A percentile compares a stretch with the other conserved stretches of the same genome.
These are phyloP conservation scores for Dioscorea zingiberensis DNA, from an alignment of 106 monocot genomes.

Conservation along the genomic window DNA sequence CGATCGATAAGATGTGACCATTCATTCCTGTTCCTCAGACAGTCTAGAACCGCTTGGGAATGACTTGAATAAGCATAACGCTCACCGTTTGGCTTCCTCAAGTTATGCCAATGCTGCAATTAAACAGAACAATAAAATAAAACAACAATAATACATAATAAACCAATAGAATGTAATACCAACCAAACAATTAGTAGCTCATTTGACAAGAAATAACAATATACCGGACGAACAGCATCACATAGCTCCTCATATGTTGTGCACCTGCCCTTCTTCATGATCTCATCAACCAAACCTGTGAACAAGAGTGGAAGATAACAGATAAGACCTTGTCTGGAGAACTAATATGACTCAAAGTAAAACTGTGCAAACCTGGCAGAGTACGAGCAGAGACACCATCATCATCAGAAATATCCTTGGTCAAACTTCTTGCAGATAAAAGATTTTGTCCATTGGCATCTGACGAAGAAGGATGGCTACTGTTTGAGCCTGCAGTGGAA, in stretches of 20 bases:
- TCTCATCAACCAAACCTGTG: conserved; percentile 83
- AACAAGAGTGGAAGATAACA: background rate
- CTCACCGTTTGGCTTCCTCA: conserved; percentile 81
- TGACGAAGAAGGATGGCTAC: conserved; percentile 8
- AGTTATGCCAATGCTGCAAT: conserved; percentile 67
- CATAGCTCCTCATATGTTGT: conserved; percentile 72
- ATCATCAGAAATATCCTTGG: conserved; percentile 31
- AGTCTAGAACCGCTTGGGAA: conserved; percentile 75
- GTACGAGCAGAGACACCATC: conserved; percentile 20
- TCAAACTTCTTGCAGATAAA: conserved; percentile 17
- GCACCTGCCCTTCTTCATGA: conserved; percentile 46
- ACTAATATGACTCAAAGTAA: no score
- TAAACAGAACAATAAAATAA: background rate
- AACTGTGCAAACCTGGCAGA: conserved; percentile 53
- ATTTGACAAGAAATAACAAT: background rate
- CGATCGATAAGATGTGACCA: conserved; percentile 88
- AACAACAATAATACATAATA: background rate
- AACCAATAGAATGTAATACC: background rate
- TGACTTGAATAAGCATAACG: conserved; percentile 78
- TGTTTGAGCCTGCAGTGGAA: conserved; percentile 17
- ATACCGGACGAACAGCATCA: conserved; percentile 66
- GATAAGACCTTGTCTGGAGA: no score
- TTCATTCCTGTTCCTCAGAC: conserved; percentile 68
- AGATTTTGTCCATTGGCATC: conserved; percentile 25
- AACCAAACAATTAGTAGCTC: background rate